phyloP scores from a whole-genome alignment of 331 rosid genomes.

The Pyrus hybrid region DNA sequence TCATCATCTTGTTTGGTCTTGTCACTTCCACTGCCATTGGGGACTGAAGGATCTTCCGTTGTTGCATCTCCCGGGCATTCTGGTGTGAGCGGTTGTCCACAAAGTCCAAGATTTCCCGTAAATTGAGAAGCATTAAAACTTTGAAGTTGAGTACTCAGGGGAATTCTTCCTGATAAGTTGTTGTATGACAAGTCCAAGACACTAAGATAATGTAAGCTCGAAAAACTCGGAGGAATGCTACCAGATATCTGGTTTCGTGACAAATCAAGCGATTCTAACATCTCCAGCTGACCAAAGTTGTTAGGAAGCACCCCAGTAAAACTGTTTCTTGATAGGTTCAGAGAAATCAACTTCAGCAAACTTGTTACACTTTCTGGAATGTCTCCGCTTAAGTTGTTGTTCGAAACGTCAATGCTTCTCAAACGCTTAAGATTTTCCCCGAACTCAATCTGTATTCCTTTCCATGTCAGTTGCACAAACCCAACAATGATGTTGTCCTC shows the following conservation, averaged over 20 bases:
- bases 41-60: background rate
- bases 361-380: constrained; percentile 8
- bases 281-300: background rate
- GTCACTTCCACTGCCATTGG: background rate
- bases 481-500: background rate
- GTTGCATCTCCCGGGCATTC: background rate
- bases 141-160: constrained; percentile 1
- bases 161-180: constrained; percentile 5
- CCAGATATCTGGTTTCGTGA: constrained; percentile 10
- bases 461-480: constrained; percentile 13
- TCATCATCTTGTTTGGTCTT: background rate
- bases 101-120: background rate
- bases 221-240: background rate
- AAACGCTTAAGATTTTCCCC: background rate
- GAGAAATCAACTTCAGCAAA: background rate
- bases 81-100: background rate
- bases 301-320: background rate
- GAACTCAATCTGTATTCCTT: constrained; percentile 11
- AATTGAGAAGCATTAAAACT: background rate
- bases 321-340: constrained; percentile 1
- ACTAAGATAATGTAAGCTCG: background rate
- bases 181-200: background rate
- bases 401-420: constrained; percentile 14
- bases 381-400: background rate
- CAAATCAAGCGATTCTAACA: constrained; percentile 6